Percentiles rank a stretch among this genome's conserved stretches.
These are phyloP conservation scores for Exserohilum rostratum DNA, from an alignment of 2,329 filamentous ascomycete genomes.

Conservation along the genomic window DNA sequence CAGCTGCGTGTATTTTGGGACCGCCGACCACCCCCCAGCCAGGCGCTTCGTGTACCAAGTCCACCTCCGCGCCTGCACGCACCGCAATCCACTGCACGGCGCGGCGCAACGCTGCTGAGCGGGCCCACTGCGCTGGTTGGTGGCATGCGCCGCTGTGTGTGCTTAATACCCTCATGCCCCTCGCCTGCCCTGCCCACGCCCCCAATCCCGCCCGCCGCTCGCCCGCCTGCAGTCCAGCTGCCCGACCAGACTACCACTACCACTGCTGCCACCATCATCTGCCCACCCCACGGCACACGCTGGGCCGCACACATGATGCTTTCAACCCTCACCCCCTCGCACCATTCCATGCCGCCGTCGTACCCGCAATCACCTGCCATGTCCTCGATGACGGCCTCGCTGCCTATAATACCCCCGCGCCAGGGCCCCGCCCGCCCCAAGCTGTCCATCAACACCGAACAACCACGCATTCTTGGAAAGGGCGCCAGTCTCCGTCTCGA, in stretches of 20 bases:
- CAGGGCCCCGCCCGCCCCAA: slow-evolving; percentile 57
- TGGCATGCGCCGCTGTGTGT: not conserved
- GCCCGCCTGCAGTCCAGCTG: not conserved
- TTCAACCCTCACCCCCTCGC: slow-evolving; percentile 38
- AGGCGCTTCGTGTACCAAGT: slow-evolving; percentile 15
- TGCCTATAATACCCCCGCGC: slow-evolving; percentile 52
- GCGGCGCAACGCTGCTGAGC: not conserved
- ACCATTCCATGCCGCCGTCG: slow-evolving; percentile 35
- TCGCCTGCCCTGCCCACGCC: not conserved
- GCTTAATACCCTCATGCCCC: slow-evolving; percentile 13
- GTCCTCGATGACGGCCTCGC: slow-evolving; percentile 52
- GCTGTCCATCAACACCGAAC: slow-evolving; percentile 65
- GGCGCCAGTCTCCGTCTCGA: slow-evolving; percentile 60
- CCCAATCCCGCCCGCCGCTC: not conserved
- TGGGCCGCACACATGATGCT: slow-evolving; percentile 44
- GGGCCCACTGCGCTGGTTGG: slow-evolving; percentile 4
- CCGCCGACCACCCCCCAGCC: slow-evolving; percentile 5
- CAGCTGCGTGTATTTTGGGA: slow-evolving; percentile 14
- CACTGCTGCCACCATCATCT: slow-evolving; percentile 9
- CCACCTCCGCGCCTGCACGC: slow-evolving; percentile 8
- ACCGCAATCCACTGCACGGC: not conserved
- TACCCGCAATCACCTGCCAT: slow-evolving; percentile 38
- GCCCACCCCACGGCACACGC: slow-evolving; percentile 7
- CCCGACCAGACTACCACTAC: not conserved
- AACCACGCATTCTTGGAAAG: slow-evolving; percentile 58